Evolutionary conservation across 2,329 filamentous ascomycete species (phyloP), one percentile per base, ranked within the genome.

Genomic region (Fusarium tuaranense): DNA sequence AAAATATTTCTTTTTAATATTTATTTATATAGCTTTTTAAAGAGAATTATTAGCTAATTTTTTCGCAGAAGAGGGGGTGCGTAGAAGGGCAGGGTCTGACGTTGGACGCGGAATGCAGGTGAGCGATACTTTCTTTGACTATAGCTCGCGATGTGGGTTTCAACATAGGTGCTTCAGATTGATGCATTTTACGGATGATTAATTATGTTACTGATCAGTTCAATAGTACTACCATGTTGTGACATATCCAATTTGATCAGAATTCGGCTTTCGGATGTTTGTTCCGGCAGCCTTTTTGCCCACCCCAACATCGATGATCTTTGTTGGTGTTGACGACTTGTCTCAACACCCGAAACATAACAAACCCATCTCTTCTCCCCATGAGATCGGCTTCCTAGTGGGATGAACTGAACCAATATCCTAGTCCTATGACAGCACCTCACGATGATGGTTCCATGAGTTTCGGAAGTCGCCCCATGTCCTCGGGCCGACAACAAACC

Each of bases 401-500:
- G 44, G 27, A 36, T 34, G 32, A 25, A 51, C 32, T 46, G 20
- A 46, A 20, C 20, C 41, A 63, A 51, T 48, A n/a, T 44, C 22
- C 62, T 44, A 25, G 62, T 34, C 30, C 30, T 22, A 63, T 32
- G 36, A n/a, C 9, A 53, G 27, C 48, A 41, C 32, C 32, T 34
- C 63, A 36, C 38, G 48, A 32, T 57, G n/a, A 59, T 36, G 36
- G 46, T 38, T 59, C 51, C 48, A 58, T 46, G 48, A 38, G 25
- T 18, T 38, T 30, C 25, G 34, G 48, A 12, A 64, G 62, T 63
- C 46, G 61, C n/a, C 34, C 38, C 36, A 65, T 65, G 20, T 58
- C 14, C 63, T 65, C 63, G 63, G 63, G n/a, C 63, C 63, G 63
- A 65, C 63, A 65, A 30, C 32, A 41, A 25, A 34, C 63, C 51